Percentiles rank a stretch among this genome's conserved stretches.
phyloP scores from a whole-genome alignment of 2,329 filamentous ascomycete species.

The Neofusicoccum laricinum region DNA sequence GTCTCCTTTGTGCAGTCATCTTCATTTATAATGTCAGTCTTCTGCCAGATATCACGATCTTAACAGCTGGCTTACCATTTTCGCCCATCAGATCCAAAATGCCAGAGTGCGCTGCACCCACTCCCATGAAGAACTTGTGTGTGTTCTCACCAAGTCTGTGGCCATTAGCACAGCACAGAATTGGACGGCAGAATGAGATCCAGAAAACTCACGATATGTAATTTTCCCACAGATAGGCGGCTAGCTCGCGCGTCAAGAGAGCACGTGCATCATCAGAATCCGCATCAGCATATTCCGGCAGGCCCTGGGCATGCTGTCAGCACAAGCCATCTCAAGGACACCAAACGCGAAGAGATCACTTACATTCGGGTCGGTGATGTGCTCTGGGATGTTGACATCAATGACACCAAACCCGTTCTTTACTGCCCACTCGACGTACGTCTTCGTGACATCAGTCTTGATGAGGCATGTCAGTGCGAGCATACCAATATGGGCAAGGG shows the following conservation, averaged over 20 bases:
- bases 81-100: conserved; percentile 78
- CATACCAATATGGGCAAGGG: neutral
- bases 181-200: too few species aligned
- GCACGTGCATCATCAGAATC: conserved; percentile 42
- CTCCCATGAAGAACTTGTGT: conserved; percentile 80
- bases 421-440: conserved; percentile 81
- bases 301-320: conserved; percentile 25
- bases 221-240: conserved; percentile 93
- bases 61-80: conserved; percentile 54
- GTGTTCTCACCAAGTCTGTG: conserved; percentile 57
- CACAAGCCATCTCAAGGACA: neutral
- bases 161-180: conserved; percentile 6
- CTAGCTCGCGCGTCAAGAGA: conserved; percentile 62
- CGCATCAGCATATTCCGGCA: conserved; percentile 42
- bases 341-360: conserved; percentile 18
- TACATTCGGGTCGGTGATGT: conserved; percentile 65
- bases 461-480: conserved; percentile 20
- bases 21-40: conserved; percentile 21
- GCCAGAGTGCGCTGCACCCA: conserved; percentile 84
- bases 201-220: conserved; percentile 67
- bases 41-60: neutral
- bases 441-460: conserved; percentile 76
- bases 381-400: conserved; percentile 84
- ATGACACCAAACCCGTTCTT: conserved; percentile 78
- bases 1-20: conserved; percentile 64